Evolutionary conservation across 768 basidiomycete genomes (phyloP).

Genomic region (Hypsizygus marmoreus): DNA sequence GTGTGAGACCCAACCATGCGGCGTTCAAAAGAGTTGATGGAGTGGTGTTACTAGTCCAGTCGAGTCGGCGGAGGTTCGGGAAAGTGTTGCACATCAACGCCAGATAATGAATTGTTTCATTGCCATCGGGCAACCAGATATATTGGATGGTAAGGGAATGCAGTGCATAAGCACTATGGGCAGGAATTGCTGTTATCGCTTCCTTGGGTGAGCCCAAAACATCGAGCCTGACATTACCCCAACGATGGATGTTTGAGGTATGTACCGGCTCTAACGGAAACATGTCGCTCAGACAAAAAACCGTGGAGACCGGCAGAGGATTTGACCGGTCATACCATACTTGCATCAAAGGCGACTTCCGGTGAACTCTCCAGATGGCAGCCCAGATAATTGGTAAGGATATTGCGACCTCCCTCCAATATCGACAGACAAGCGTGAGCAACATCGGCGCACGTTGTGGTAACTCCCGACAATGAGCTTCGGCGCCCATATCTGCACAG

Average conservation of each 20-base stretch:
- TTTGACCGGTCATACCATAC: too few species aligned
- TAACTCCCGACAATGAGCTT: too few species aligned
- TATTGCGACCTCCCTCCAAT: too few species aligned
- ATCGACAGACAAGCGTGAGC: too few species aligned
- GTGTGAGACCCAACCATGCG: neutral
- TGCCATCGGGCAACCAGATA: neutral
- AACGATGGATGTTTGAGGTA: neutral
- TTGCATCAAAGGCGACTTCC: too few species aligned
- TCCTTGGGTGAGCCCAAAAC: neutral
- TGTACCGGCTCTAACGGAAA: too few species aligned
- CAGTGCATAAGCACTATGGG: neutral
- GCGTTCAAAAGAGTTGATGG: neutral
- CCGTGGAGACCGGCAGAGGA: too few species aligned
- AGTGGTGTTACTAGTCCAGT: neutral
- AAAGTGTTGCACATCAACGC: neutral
- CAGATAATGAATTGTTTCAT: neutral
- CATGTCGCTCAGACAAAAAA: too few species aligned
- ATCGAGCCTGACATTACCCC: neutral
- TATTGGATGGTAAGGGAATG: neutral
- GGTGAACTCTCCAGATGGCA: too few species aligned
- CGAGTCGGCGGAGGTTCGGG: neutral
- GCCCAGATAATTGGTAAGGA: too few species aligned
- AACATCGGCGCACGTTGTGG: too few species aligned
- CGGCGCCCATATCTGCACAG: too few species aligned
- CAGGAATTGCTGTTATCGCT: neutral